Conservation (phyloP, 331 rosid species). For the Cydonia oblonga region DNA sequence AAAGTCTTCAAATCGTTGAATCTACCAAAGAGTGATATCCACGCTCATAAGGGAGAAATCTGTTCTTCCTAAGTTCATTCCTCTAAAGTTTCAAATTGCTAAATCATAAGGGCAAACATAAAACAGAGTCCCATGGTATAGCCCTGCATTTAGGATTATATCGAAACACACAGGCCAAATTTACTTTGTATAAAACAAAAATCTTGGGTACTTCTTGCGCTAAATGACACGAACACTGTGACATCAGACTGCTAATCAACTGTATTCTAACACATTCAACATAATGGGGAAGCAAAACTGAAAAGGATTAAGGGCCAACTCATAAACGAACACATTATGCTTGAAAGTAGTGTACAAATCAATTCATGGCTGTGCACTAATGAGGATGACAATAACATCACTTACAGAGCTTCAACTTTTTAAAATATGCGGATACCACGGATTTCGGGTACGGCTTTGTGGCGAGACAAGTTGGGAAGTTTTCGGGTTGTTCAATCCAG, state of each 20-base stretch:
- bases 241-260: neutral
- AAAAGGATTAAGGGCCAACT: too few relatives aligned
- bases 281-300: neutral
- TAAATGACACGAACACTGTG: neutral
- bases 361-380: neutral
- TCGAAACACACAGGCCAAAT: neutral
- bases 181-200: neutral
- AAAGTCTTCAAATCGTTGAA: neutral
- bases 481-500: conserved; percentile 84
- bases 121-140: neutral
- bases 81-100: neutral
- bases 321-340: neutral
- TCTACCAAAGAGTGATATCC: neutral
- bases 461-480: conserved; percentile 74
- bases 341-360: neutral
- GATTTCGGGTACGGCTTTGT: conserved; percentile 82
- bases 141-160: neutral
- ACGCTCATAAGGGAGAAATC: neutral
- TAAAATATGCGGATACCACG: conserved; percentile 38
- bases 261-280: neutral
- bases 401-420: conserved; percentile 78
- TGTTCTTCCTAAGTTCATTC: neutral
- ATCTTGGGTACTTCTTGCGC: neutral
- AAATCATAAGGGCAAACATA: neutral
- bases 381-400: conserved; percentile 12